Percentiles rank a stretch among this genome's conserved stretches.
These are phyloP conservation scores for Alnus rubra DNA, from an alignment of 306 rosid genomes.

Conservation along the genomic window DNA sequence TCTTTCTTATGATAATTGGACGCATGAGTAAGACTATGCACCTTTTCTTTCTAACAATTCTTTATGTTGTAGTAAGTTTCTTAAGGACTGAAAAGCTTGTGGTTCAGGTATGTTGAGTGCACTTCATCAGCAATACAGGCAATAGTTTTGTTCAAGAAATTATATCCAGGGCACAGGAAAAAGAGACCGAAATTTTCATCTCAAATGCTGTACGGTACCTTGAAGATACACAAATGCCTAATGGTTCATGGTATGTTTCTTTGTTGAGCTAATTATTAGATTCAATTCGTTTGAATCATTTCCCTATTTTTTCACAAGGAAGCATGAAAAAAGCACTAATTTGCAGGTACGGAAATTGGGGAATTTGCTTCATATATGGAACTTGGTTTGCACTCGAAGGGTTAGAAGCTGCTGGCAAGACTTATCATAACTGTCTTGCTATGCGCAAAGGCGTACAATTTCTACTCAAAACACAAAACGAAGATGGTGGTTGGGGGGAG, in stretches of 20 bases:
- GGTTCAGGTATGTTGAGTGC: constrained; percentile 38
- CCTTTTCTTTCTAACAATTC: too few relatives aligned
- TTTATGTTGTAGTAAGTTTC: too few relatives aligned
- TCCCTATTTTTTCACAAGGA: too few relatives aligned
- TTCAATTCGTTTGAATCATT: not conserved
- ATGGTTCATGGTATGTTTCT: constrained; percentile 40
- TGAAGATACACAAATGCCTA: constrained; percentile 34
- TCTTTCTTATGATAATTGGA: too few relatives aligned
- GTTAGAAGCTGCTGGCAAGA: constrained; percentile 56
- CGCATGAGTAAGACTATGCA: constrained; percentile 30
- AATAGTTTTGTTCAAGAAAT: constrained; percentile 25
- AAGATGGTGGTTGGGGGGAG: constrained; percentile 54
- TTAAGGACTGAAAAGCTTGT: too few relatives aligned
- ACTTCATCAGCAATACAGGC: constrained; percentile 47
- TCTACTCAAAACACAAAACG: constrained; percentile 31
- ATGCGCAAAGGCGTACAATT: constrained; percentile 49
- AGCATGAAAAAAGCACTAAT: too few relatives aligned
- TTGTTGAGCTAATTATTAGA: not conserved
- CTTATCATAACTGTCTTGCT: constrained; percentile 39
- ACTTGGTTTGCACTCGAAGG: constrained; percentile 65
- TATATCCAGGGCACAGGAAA: constrained; percentile 38
- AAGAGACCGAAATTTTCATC: constrained; percentile 30
- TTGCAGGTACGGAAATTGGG: constrained; percentile 32
- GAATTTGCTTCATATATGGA: constrained; percentile 36
- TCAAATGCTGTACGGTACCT: constrained; percentile 36